Evolutionary conservation across 2,329 filamentous ascomycete genomes (phyloP).

Genomic region (Onygenales sp.): DNA sequence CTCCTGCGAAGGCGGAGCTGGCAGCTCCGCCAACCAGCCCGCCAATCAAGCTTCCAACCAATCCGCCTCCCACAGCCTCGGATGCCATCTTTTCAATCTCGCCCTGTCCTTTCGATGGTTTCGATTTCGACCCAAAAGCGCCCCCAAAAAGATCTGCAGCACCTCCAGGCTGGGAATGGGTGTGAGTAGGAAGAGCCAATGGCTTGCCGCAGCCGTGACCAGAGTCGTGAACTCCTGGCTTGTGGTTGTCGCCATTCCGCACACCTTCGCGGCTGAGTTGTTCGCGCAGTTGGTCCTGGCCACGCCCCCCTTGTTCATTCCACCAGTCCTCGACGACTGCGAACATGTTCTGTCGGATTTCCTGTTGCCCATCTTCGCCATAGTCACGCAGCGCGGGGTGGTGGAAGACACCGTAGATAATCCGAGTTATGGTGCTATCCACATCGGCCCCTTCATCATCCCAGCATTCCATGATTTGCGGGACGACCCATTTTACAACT

Average conservation of each 20-base stretch:
- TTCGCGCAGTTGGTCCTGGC: constrained; percentile 57
- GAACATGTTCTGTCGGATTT: constrained; percentile 72
- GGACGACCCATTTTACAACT: constrained; percentile 75
- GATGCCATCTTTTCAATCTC: constrained; percentile 44
- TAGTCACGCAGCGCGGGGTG: constrained; percentile 69
- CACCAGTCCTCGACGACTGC: constrained; percentile 76
- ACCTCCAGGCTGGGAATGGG: constrained; percentile 14
- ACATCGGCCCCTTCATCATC: constrained; percentile 66
- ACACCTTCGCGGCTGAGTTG: constrained; percentile 75
- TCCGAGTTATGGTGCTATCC: constrained; percentile 60
- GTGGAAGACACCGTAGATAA: constrained; percentile 75
- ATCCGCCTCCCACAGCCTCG: constrained; percentile 54
- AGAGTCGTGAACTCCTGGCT: constrained; percentile 70
- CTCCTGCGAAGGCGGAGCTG: constrained; percentile 55
- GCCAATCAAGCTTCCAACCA: constrained; percentile 61
- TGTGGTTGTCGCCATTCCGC: constrained; percentile 69
- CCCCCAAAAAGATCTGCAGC: constrained; percentile 24
- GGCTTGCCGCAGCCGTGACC: constrained; percentile 80
- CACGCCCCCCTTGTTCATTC: constrained; percentile 52
- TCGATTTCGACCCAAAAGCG: constrained; percentile 14
- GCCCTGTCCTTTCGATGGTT: constrained; percentile 6
- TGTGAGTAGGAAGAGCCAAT: constrained; percentile 60
- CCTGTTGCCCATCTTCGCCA: constrained; percentile 59
- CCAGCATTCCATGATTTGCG: constrained; percentile 80
- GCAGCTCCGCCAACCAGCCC: constrained; percentile 51